A percentile compares a stretch with the other conserved stretches of the same genome.
Evolutionary conservation across 352 stramenopile species (phyloP).

Genomic region (Pythium sukuiense): DNA sequence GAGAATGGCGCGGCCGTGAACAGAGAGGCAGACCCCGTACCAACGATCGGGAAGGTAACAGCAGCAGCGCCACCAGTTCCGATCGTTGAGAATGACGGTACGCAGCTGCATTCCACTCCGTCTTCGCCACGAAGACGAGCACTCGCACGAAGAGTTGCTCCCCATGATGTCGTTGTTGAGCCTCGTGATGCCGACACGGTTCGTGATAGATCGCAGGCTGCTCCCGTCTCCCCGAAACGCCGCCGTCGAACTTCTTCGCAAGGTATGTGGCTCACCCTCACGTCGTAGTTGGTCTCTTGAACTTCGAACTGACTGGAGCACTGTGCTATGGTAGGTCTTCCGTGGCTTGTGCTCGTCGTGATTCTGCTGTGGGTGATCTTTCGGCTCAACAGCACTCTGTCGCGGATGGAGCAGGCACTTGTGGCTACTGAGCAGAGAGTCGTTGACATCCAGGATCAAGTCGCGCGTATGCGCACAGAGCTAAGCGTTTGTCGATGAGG

Average conservation of each 20-base stretch:
- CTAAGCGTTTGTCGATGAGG: conserved; percentile 17
- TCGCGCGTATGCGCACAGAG: conserved; percentile 9
- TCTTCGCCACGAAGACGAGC: conserved; percentile 3
- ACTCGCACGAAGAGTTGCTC: not conserved
- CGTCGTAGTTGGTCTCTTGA: too few relatives aligned
- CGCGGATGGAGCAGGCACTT: conserved; percentile 60
- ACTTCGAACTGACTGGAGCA: not conserved
- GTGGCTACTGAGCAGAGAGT: conserved; percentile 34
- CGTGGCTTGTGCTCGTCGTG: conserved; percentile 61
- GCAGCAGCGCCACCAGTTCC: not conserved
- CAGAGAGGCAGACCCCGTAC: not conserved
- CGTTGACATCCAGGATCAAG: conserved; percentile 19
- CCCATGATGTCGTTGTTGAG: conserved; percentile 21
- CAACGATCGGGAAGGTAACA: not conserved
- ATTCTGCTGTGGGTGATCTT: conserved; percentile 61
- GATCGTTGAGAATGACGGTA: conserved; percentile 1
- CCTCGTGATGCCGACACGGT: conserved; percentile 17
- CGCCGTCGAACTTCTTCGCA: conserved; percentile 23
- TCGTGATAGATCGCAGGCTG: conserved; percentile 19
- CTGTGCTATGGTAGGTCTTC: conserved; percentile 29
- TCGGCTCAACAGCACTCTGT: conserved; percentile 54
- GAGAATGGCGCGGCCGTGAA: not conserved
- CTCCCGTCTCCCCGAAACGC: conserved; percentile 18
- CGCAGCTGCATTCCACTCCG: conserved; percentile 14
- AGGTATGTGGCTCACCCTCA: conserved; percentile 6